Evolutionary conservation across 331 rosid genomes (phyloP).

Genomic region (Rhamnella rubrinervis): DNA sequence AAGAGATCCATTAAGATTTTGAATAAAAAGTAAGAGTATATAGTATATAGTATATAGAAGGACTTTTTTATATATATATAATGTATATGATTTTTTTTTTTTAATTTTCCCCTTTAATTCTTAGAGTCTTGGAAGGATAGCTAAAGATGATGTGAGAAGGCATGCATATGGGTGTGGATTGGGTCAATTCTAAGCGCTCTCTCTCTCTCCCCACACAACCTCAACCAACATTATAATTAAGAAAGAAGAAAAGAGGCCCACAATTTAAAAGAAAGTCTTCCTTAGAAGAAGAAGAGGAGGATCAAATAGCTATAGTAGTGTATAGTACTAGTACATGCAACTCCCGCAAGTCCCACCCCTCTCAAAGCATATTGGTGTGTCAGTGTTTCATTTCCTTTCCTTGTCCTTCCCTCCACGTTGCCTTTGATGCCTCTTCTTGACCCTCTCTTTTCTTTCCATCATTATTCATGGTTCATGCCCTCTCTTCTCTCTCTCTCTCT

Average conservation of each 20-base stretch:
- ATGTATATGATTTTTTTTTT: not conserved
- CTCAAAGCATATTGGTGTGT: constrained; percentile 44
- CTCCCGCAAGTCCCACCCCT: constrained; percentile 22
- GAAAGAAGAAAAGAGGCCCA: constrained; percentile 1
- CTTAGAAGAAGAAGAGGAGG: not conserved
- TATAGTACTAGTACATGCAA: constrained; percentile 7
- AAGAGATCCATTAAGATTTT: constrained; percentile 19
- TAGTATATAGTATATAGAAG: not conserved
- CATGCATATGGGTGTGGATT: constrained; percentile 10
- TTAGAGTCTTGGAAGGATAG: not conserved
- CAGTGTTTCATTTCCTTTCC: constrained; percentile 34
- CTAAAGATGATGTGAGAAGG: constrained; percentile 14
- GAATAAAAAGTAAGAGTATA: constrained; percentile 6
- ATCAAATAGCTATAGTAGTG: not conserved
- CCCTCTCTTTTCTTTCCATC: constrained; percentile 16
- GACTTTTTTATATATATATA: not conserved
- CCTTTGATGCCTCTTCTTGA: constrained; percentile 30
- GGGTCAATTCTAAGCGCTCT: constrained; percentile 20
- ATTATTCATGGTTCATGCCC: constrained; percentile 16
- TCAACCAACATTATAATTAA: constrained; percentile 22
- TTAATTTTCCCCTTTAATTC: not conserved
- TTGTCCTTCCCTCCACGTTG: constrained; percentile 62
- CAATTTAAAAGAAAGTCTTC: constrained; percentile 15
- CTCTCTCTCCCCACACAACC: constrained; percentile 13
- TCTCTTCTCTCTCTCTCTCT: no score